These are phyloP conservation scores for Phytophthora cryptogea DNA, from an alignment of 352 stramenopile genomes.

Conservation along the genomic window DNA sequence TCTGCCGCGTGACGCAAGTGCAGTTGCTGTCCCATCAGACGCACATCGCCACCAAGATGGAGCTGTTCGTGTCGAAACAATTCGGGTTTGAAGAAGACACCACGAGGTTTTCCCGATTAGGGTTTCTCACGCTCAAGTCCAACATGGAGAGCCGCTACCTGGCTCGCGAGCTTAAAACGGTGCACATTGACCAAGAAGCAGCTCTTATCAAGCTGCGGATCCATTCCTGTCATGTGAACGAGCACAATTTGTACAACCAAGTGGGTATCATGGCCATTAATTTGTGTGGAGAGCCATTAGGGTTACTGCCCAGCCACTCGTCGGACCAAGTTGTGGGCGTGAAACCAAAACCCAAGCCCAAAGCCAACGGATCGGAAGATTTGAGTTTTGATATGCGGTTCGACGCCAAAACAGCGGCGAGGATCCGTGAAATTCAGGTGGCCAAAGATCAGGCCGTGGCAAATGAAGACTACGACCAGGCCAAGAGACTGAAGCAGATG, in stretches of 20 bases:
- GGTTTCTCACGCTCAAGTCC: constrained; percentile 83
- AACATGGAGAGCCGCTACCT: constrained; percentile 85
- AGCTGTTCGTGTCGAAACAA: constrained; percentile 86
- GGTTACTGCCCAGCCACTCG: constrained; percentile 56
- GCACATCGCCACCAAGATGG: constrained; percentile 93
- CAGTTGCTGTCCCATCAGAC: constrained; percentile 93
- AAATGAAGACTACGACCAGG: constrained; percentile 92
- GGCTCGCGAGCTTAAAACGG: constrained; percentile 92
- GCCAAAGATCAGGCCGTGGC: constrained; percentile 86
- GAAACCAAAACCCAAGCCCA: constrained; percentile 31
- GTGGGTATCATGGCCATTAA: constrained; percentile 92
- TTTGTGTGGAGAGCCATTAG: constrained; percentile 71
- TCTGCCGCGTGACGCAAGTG: constrained; percentile 78
- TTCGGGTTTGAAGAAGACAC: constrained; percentile 35
- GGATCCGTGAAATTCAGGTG: constrained; percentile 88
- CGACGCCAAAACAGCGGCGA: constrained; percentile 86
- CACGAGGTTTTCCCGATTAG: constrained; percentile 78
- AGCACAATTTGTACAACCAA: constrained; percentile 91
- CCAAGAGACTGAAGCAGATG: constrained; percentile 81
- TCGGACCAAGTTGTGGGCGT: constrained; percentile 37
- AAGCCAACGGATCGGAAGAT: constrained; percentile 41
- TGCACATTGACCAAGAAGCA: constrained; percentile 89
- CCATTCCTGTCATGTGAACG: constrained; percentile 89
- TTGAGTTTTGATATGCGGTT: constrained; percentile 89
- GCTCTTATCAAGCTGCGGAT: constrained; percentile 89